Percentiles rank a stretch among this genome's conserved stretches.
Evolutionary conservation across 768 basidiomycete genomes (phyloP).

Genomic region (Lactarius quietus): DNA sequence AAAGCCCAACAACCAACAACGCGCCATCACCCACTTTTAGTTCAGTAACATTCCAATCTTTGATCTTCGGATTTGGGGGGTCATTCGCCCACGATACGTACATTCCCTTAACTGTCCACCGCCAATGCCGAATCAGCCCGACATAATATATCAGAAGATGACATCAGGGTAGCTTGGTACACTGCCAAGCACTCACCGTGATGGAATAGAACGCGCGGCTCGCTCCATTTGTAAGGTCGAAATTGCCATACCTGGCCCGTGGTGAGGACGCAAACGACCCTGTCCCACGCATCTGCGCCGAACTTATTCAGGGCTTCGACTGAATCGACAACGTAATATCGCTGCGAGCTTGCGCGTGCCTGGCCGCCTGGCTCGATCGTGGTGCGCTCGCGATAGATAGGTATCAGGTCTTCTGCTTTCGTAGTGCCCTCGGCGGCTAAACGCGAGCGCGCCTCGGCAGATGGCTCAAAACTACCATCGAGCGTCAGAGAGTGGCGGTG

Average conservation of each 20-base stretch:
- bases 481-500: background rate
- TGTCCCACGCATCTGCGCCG: constrained; percentile 90
- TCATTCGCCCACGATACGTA: constrained; percentile 96
- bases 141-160: background rate
- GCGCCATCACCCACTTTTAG: constrained; percentile 57
- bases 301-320: constrained; percentile 92
- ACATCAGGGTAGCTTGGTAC: background rate
- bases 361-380: constrained; percentile 61
- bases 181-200: constrained; percentile 56
- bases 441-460: constrained; percentile 68
- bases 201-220: constrained; percentile 89
- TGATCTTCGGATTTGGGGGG: constrained; percentile 81
- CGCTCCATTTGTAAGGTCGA: constrained; percentile 93
- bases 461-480: constrained; percentile 53
- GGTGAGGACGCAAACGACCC: constrained; percentile 96
- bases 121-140: background rate
- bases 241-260: constrained; percentile 99
- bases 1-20: background rate
- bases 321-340: constrained; percentile 87
- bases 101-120: constrained; percentile 81
- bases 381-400: constrained; percentile 84
- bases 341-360: constrained; percentile 46
- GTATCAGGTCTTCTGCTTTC: constrained; percentile 76
- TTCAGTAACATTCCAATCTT: constrained; percentile 97
- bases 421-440: constrained; percentile 67